Percentiles rank a stretch among this genome's conserved stretches.
phyloP scores from a whole-genome alignment of 2,329 filamentous ascomycete species.

The Hymenoscyphus occultus region DNA sequence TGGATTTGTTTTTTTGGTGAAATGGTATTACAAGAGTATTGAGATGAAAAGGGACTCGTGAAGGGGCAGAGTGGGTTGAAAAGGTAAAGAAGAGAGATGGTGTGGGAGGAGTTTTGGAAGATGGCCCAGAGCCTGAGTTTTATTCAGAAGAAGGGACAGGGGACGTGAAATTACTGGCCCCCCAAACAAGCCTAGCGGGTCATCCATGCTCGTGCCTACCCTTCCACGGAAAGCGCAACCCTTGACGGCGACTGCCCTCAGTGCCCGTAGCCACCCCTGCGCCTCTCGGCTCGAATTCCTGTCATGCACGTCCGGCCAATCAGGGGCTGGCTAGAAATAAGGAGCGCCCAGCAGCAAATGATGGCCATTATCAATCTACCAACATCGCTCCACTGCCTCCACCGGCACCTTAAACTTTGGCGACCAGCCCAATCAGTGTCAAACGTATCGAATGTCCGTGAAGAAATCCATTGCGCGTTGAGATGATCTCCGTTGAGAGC shows the following conservation, averaged over 20 bases:
- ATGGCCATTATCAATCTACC: neutral
- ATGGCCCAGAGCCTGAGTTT: conserved; percentile 27
- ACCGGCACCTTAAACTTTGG: neutral
- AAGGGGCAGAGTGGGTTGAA: conserved; percentile 16
- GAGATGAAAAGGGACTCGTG: conserved; percentile 23
- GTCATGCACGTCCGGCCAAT: neutral
- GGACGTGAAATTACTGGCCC: too few species aligned
- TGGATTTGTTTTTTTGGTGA: conserved; percentile 21
- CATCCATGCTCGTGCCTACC: neutral
- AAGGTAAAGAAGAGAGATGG: conserved; percentile 16
- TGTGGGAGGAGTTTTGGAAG: neutral
- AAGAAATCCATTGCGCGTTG: neutral
- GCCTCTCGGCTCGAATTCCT: neutral
- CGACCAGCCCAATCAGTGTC: neutral
- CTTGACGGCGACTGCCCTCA: too few species aligned
- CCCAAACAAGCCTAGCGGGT: neutral
- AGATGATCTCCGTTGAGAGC: neutral
- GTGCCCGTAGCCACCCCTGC: neutral
- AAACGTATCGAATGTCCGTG: neutral
- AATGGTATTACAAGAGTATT: conserved; percentile 21
- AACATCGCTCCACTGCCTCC: neutral
- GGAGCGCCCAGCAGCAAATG: too few species aligned
- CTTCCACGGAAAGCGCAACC: neutral
- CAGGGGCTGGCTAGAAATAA: too few species aligned
- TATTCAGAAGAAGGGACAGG: conserved; percentile 12